A percentile compares a stretch with the other conserved stretches of the same genome.
Evolutionary conservation across 2,329 filamentous ascomycete species (phyloP).

Genomic region (Calonectria hongkongensis): DNA sequence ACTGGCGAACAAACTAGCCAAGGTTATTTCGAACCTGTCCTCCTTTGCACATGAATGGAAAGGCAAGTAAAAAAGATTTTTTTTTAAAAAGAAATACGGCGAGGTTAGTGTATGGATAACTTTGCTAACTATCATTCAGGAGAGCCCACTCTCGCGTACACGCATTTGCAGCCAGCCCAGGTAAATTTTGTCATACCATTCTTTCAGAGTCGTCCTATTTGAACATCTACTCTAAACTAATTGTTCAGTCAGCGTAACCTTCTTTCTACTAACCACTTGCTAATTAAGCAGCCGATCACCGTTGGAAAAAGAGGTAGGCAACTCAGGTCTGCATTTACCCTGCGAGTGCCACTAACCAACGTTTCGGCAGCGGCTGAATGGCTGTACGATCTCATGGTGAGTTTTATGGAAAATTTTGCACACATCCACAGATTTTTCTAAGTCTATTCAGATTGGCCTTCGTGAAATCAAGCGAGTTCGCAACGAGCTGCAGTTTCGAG

Average conservation of each 20-base stretch:
- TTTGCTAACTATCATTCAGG: conserved; percentile 12
- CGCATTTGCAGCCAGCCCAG: conserved; percentile 80
- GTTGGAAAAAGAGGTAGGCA: too few species aligned
- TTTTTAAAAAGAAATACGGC: background rate
- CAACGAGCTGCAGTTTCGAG: conserved; percentile 83
- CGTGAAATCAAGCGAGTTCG: conserved; percentile 78
- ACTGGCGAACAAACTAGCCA: conserved; percentile 85
- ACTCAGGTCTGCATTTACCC: too few species aligned
- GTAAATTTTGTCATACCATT: conserved; percentile 50
- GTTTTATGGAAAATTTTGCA: conserved; percentile 73
- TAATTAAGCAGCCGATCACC: too few species aligned
- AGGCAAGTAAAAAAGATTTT: conserved; percentile 58
- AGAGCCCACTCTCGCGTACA: conserved; percentile 84
- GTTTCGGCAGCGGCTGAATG: conserved; percentile 74
- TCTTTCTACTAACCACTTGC: background rate
- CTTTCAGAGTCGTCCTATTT: background rate
- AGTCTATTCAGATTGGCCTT: too few species aligned
- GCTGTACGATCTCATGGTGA: conserved; percentile 79
- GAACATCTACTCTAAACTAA: background rate
- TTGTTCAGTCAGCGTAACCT: background rate
- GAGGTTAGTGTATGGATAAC: background rate
- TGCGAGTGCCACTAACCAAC: conserved; percentile 56
- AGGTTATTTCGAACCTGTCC: conserved; percentile 83
- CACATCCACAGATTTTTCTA: too few species aligned
- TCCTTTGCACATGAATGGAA: conserved; percentile 85